These are phyloP conservation scores for Dovyalis caffra DNA, from an alignment of 345 rosid genomes.

Conservation along the genomic window DNA sequence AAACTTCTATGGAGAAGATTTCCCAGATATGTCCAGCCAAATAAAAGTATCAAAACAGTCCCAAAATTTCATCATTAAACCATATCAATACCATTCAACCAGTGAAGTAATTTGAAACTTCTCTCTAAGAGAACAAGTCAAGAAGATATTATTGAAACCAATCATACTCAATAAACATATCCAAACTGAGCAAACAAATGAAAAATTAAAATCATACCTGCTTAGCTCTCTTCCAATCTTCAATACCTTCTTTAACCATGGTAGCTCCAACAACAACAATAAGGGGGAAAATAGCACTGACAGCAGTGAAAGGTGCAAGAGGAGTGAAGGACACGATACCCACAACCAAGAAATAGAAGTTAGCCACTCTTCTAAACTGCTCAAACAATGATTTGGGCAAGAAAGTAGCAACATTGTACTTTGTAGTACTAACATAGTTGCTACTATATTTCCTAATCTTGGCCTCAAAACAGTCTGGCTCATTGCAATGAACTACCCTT, in stretches of 20 bases:
- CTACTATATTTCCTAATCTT: conserved; percentile 43
- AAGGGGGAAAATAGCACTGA: conserved; percentile 71
- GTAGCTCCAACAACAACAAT: conserved; percentile 71
- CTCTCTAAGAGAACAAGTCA: not conserved
- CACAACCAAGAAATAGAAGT: conserved; percentile 72
- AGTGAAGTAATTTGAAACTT: not conserved
- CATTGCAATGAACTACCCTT: conserved; percentile 75
- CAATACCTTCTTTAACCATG: conserved; percentile 87
- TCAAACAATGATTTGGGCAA: conserved; percentile 93
- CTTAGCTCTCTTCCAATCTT: conserved; percentile 75
- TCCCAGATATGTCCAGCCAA: not conserved
- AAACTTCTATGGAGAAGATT: not conserved
- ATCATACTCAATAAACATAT: not conserved
- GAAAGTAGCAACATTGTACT: conserved; percentile 73
- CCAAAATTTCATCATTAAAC: not conserved
- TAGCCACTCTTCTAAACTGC: conserved; percentile 95
- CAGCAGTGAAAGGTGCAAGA: conserved; percentile 71
- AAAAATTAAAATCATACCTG: conserved; percentile 49
- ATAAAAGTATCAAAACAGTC: not conserved
- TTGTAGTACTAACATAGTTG: conserved; percentile 74
- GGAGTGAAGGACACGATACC: conserved; percentile 73
- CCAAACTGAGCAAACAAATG: conserved; percentile 6
- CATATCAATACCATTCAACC: not conserved
- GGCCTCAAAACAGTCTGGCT: conserved; percentile 63
- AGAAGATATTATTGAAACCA: not conserved